Percentiles rank a stretch among this genome's conserved stretches.
phyloP scores from a whole-genome alignment of 768 basidiomycete species.

The Lactarius trivialis region DNA sequence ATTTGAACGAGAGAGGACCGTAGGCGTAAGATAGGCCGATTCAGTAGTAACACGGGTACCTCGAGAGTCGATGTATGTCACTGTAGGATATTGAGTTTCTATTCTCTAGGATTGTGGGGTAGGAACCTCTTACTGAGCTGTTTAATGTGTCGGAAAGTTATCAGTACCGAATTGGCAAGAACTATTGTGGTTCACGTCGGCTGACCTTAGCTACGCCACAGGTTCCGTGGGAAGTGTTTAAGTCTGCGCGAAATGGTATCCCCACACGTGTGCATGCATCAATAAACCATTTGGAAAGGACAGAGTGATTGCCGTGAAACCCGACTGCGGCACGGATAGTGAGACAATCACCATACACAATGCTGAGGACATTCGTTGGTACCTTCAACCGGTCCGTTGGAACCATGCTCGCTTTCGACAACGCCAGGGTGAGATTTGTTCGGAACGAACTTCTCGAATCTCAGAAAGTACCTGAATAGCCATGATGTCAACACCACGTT shows the following conservation, averaged over 20 bases:
- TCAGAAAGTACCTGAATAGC: conserved; percentile 52
- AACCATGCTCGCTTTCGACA: conserved; percentile 40
- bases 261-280: conserved; percentile 45
- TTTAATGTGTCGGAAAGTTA: neutral
- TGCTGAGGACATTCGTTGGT: neutral
- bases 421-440: conserved; percentile 46
- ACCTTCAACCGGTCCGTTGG: conserved; percentile 46
- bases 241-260: conserved; percentile 47
- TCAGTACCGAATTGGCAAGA: neutral
- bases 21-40: conserved; percentile 56
- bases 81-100: conserved; percentile 32
- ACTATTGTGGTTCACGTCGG: neutral
- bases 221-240: conserved; percentile 51
- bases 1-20: conserved; percentile 59
- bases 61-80: conserved; percentile 57
- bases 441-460: conserved; percentile 56
- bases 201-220: conserved; percentile 56
- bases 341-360: neutral
- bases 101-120: neutral
- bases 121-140: conserved; percentile 29
- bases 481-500: neutral
- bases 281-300: conserved; percentile 45
- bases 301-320: conserved; percentile 44
- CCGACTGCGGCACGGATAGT: conserved; percentile 35
- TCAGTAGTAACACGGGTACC: conserved; percentile 56